Evolutionary conservation across 139 green algal species (phyloP), one percentile per base, ranked within the genome.

Genomic region (Chlorella ohadii): DNA sequence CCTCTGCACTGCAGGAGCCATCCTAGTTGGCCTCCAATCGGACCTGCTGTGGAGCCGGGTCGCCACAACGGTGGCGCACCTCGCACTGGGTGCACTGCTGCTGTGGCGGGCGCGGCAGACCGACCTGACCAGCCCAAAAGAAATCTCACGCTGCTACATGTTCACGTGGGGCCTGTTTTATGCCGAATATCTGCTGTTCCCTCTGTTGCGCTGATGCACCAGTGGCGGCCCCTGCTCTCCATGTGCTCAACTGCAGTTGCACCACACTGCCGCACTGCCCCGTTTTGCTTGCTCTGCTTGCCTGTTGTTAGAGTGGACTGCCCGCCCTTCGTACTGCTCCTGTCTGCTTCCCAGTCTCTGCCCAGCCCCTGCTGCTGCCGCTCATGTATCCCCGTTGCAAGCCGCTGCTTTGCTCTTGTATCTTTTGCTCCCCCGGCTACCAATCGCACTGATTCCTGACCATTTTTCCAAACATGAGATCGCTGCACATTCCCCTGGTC

Each of bases 161-260:
- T 77, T 79, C 47, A 65, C 87, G 7, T 98, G 96, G 96, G 96
- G 95, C 87, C 88, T 98, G n/a, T 98, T 98, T 78, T 98, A 98
- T 81, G 89, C 90, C 6, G 94, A 98, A 85, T 98, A 98, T 75
- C 72, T 98, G 44, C 83, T 98, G 57, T 92, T 98, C 17, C 95
- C 95, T 1, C 88, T 98, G 47, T 89, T 96, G 27, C 72, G 87
- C 19, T 96, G 80, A 90, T 38, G 31, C 33, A 6, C 9, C 44
- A 51, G 44, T 51, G 33, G 66, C 34, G 28, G 31, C 28, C 5
- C 17, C 63, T 16, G 13, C 31, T 25, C 11, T 31, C 2, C 31
- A 27, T 34, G n/a, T 39, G 9, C 31, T 71, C 12, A 34, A 17
- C n/a, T 39, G 64, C 64, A 71, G 13, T 38, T 68, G 63, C 63